Percentiles rank a stretch among this genome's conserved stretches.
These are phyloP conservation scores for Coniochaeta sp. DNA, from an alignment of 2,329 filamentous ascomycete species.

Conservation along the genomic window DNA sequence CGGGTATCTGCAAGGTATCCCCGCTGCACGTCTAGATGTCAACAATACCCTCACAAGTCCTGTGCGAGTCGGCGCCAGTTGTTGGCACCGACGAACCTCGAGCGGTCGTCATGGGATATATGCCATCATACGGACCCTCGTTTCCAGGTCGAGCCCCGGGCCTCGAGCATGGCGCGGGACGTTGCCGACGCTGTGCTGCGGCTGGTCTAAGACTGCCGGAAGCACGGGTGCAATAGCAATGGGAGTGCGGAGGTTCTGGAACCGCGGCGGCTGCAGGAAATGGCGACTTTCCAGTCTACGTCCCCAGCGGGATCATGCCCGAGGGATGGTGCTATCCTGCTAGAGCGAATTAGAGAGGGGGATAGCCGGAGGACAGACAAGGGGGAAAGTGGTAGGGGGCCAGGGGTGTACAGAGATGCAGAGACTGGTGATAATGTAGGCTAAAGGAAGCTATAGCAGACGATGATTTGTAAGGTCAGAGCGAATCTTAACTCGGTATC, in stretches of 20 bases:
- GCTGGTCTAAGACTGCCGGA: neutral
- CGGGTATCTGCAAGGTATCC: neutral
- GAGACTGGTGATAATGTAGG: neutral
- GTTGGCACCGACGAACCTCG: neutral
- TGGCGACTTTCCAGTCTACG: neutral
- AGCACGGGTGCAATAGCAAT: neutral
- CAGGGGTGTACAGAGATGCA: too few species aligned
- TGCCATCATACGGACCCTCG: neutral
- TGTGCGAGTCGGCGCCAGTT: neutral
- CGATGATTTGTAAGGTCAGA: neutral
- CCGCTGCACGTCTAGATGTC: neutral
- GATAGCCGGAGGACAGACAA: too few species aligned
- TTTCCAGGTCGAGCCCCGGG: neutral
- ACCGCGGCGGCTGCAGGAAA: neutral
- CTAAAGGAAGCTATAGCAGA: neutral
- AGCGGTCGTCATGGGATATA: neutral
- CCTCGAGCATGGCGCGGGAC: neutral
- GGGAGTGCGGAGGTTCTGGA: neutral
- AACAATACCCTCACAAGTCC: neutral
- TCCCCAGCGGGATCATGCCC: neutral
- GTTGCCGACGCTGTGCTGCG: neutral
- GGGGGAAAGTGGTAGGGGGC: too few species aligned
- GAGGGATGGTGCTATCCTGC: neutral
- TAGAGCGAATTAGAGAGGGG: too few species aligned
- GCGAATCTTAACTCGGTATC: neutral